Conservation (phyloP, 2,329 filamentous ascomycete species). For the Colletotrichum spinosum region DNA sequence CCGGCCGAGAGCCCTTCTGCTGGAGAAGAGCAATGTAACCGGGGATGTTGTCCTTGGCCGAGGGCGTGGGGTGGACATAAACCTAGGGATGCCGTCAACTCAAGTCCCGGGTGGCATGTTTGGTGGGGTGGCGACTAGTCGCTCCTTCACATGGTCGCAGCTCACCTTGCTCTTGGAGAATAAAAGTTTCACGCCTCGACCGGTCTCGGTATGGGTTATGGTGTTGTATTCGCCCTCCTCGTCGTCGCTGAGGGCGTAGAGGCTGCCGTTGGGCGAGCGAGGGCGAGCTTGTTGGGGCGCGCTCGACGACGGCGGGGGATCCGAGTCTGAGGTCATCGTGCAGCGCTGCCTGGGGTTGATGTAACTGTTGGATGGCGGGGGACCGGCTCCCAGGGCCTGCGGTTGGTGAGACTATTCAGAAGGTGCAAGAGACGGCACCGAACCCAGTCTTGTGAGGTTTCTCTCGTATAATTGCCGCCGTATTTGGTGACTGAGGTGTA, state of each 20-base stretch:
- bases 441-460: slow-evolving; percentile 13
- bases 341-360: slow-evolving; percentile 21
- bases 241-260: slow-evolving; percentile 96
- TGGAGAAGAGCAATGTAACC: slow-evolving; percentile 94
- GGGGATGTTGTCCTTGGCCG: slow-evolving; percentile 93
- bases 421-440: slow-evolving; percentile 2
- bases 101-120: background rate
- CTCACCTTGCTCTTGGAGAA: slow-evolving; percentile 95
- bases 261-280: slow-evolving; percentile 84
- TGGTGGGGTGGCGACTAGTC: slow-evolving; percentile 20
- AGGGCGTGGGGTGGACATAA: slow-evolving; percentile 94
- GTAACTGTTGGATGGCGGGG: slow-evolving; percentile 8
- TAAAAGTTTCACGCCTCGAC: slow-evolving; percentile 89
- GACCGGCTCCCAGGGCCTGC: slow-evolving; percentile 19
- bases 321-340: slow-evolving; percentile 38
- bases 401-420: slow-evolving; percentile 17
- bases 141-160: background rate
- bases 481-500: background rate
- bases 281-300: slow-evolving; percentile 48
- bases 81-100: slow-evolving; percentile 66
- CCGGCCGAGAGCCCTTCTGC: slow-evolving; percentile 74
- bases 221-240: slow-evolving; percentile 97
- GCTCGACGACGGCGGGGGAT: slow-evolving; percentile 33
- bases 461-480: background rate
- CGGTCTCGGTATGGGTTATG: slow-evolving; percentile 81